Evolutionary conservation across 2,329 filamentous ascomycete species (phyloP).

Genomic region (Apiospora aurea): DNA sequence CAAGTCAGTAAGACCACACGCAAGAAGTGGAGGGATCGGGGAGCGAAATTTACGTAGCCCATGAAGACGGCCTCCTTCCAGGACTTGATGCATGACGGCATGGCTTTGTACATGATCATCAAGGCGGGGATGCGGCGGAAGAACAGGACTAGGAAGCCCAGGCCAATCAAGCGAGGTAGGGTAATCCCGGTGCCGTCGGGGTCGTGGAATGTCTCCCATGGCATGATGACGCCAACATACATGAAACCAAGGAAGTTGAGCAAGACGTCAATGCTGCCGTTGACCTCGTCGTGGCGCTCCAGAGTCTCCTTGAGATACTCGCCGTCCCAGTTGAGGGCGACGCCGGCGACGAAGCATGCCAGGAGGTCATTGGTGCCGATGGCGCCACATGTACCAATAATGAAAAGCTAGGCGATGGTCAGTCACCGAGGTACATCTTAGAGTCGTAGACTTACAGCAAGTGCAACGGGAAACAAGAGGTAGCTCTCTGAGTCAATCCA

Average conservation of each 20-base stretch:
- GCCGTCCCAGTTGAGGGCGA: conserved; percentile 68
- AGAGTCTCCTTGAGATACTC: conserved; percentile 62
- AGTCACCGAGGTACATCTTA: background rate
- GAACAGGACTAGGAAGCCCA: conserved; percentile 33
- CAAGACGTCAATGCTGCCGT: conserved; percentile 49
- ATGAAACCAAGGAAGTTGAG: conserved; percentile 38
- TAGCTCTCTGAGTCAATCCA: conserved; percentile 65
- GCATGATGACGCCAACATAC: conserved; percentile 37
- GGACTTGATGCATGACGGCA: conserved; percentile 37
- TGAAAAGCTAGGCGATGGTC: conserved; percentile 52
- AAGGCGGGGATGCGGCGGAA: conserved; percentile 35
- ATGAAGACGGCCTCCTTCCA: conserved; percentile 67
- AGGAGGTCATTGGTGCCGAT: conserved; percentile 68
- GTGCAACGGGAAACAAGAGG: conserved; percentile 57
- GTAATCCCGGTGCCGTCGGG: conserved; percentile 26
- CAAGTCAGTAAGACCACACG: background rate
- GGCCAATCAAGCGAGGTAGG: conserved; percentile 30
- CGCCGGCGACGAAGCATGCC: conserved; percentile 67
- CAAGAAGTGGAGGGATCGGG: background rate
- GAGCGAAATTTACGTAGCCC: conserved; percentile 52
- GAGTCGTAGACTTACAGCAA: conserved; percentile 47
- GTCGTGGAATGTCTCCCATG: conserved; percentile 32
- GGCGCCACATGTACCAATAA: conserved; percentile 63
- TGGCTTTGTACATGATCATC: conserved; percentile 29
- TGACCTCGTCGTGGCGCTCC: conserved; percentile 66